A percentile compares a stretch with the other conserved stretches of the same genome.
Evolutionary conservation across 331 rosid species (phyloP).

Genomic region (Rosa hybrid): DNA sequence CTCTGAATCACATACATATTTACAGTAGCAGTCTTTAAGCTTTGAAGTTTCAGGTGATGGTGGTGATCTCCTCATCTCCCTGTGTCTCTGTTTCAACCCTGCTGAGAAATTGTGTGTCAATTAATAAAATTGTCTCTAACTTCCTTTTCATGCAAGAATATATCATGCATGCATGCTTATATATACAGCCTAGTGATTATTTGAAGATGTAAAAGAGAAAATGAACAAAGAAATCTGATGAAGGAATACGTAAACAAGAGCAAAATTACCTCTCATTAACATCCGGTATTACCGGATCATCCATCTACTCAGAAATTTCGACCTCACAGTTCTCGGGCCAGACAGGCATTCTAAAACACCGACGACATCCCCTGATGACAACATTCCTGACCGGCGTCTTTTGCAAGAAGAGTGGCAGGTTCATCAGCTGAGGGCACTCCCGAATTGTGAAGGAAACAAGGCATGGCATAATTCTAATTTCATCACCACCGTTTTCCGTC

Average conservation of each 20-base stretch:
- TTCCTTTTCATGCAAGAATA: not conserved
- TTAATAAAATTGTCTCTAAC: not conserved
- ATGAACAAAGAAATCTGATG: not conserved
- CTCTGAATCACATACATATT: not conserved
- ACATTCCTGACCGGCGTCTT: not conserved
- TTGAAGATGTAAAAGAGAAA: not conserved
- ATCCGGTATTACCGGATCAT: not conserved
- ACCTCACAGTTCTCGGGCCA: too few species aligned
- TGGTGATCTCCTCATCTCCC: not conserved
- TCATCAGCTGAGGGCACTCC: not conserved
- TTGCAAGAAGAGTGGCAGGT: not conserved
- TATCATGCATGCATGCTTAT: not conserved
- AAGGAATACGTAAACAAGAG: not conserved
- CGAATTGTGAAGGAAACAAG: not conserved
- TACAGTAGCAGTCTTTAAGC: too few species aligned
- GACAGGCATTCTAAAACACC: not conserved
- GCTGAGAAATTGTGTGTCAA: too few species aligned
- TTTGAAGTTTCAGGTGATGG: too few species aligned
- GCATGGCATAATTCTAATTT: not conserved
- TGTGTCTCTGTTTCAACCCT: too few species aligned
- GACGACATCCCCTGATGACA: not conserved
- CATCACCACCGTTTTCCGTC: not conserved
- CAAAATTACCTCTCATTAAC: not conserved
- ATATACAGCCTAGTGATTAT: too few species aligned
- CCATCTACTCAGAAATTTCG: accelerated